Evolutionary conservation across 2,329 filamentous ascomycete genomes (phyloP), one percentile per base, ranked within the genome.

Genomic region (Sclerotinia minor): DNA sequence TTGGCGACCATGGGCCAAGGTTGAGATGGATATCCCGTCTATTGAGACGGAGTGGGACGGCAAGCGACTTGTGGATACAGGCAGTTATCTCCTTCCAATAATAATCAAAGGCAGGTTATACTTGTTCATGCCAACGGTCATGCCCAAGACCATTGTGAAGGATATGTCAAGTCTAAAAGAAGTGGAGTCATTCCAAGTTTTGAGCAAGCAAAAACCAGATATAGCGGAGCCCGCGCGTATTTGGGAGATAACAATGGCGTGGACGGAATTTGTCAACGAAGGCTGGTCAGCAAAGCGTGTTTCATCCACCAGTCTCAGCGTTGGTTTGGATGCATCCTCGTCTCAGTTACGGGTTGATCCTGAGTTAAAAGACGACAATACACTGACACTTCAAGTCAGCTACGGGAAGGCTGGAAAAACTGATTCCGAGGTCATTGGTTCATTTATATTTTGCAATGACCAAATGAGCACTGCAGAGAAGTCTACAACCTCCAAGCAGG

Each of bases 251-350:
- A 45, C 35, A 21, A 41, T 59, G 41, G 35, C 35, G 9, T 59
- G 57, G 29, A 65, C 1, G 66, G 67, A 4, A n/a, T 78, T 2
- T 44, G 69, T 49, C 75, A 78, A 67, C 69, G 68, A 24, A 63
- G 75, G 2, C 19, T 59, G 57, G 57, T 5, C 57, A 11, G n/a
- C 57, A 3, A 59, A 59, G 24, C 17, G 24, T 1, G 41, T 45
- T 26, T 59, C 57, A 8, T 45, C 35, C 1, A 15, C n/a, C 7
- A 59, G 38, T 59, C 38, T 59, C 32, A 55, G 21, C 17, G 53
- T 55, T 21, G 32, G 53, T 3, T 15, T 55, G n/a, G 29, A 38
- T 19, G 53, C 53, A 15, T 55, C 53, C 4, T 38, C 53, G 24
- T n/a, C 32, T 5, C 32, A 55, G n/a, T 7, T 55, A 0, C 32